These are phyloP conservation scores for Dalbergia oliveri DNA, from an alignment of 306 rosid genomes.

Conservation along the genomic window DNA sequence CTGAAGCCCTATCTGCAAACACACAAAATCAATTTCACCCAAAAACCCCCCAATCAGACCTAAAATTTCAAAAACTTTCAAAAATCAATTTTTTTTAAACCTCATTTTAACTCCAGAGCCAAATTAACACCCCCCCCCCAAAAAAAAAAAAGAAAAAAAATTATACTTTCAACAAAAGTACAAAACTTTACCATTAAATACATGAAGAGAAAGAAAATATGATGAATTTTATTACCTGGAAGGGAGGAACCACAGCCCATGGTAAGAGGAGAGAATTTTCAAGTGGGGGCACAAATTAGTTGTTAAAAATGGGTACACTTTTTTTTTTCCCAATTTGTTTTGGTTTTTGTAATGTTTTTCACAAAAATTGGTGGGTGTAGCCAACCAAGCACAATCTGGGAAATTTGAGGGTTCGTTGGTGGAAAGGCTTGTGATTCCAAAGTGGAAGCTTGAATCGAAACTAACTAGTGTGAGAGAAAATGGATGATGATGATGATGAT, in stretches of 20 bases:
- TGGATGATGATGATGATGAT: not conserved
- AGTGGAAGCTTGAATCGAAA: not conserved
- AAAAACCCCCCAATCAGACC: conserved; percentile 42
- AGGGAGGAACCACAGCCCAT: conserved; percentile 92
- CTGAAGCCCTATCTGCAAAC: conserved; percentile 73
- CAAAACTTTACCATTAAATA: not conserved
- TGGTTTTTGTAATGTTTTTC: not conserved
- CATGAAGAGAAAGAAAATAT: not conserved
- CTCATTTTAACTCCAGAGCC: conserved; percentile 41
- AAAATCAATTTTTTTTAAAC: not conserved
- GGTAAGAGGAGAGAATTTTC: conserved; percentile 18
- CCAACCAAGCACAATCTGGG: conserved; percentile 19
- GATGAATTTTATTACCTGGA: conserved; percentile 59
- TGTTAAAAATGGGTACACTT: not conserved
- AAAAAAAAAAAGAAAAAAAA: not conserved
- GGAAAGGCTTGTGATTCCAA: conserved; percentile 13
- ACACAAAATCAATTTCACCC: conserved; percentile 49
- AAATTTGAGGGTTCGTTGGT: conserved; percentile 7
- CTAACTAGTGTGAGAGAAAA: not conserved
- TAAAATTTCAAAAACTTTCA: conserved; percentile 7
- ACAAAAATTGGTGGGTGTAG: conserved; percentile 30
- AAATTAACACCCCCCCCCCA: conserved; percentile 2
- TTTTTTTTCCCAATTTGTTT: not conserved
- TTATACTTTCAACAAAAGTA: not conserved
- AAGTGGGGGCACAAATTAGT: conserved; percentile 22